Evolutionary conservation across 352 stramenopile genomes (phyloP), one percentile per base, ranked within the genome.

Genomic region (Phytopythium litorale): DNA sequence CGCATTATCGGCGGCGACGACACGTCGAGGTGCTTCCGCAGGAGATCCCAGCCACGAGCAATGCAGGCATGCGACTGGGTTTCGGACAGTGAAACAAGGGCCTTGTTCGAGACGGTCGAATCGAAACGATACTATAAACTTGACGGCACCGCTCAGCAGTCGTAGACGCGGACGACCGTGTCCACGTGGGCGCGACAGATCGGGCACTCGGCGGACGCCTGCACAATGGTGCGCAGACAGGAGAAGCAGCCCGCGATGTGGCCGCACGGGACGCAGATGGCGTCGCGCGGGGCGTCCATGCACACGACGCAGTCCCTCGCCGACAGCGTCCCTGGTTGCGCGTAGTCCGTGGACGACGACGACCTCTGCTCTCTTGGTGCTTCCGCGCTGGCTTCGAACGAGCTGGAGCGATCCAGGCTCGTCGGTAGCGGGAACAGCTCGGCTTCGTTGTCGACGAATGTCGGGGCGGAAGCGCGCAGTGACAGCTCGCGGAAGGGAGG

Each of bases 251-350:
- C 75, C 5, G 78, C 75, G 40, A 86, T 67, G 59, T 89, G 80
- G 2, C 80, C 78, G 30, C 78, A 89, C 18, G 80, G 80, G 25
- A 89, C 78, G 58, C 78, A 87, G 46, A 87, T 73, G 8, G 78
- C 76, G 46, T 87, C 71, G 0, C 80, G 70, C 21, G 62, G 30
- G 13, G 76, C 71, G 45, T 84, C 75, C 56, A 71, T 65, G 54
- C 76, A 89, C n/a, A 89, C 72, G 60, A 81, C 73, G 54, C 80
- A 89, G 43, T 60, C 59, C 23, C 45, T 33, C 3, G n/a, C 23
- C 2, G 53, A 32, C 23, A 33, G n/a, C 23, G 30, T 28, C 6
- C 53, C 33, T 1, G 53, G 53, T 23, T 23, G 53, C 33, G 53
- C 53, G 35, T 49, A 58, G 33, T 58, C 35, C 1, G 35, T 58